A percentile compares a stretch with the other conserved stretches of the same genome.
phyloP scores from a whole-genome alignment of 495 filamentous ascomycete species.

The Lepraria neglecta region DNA sequence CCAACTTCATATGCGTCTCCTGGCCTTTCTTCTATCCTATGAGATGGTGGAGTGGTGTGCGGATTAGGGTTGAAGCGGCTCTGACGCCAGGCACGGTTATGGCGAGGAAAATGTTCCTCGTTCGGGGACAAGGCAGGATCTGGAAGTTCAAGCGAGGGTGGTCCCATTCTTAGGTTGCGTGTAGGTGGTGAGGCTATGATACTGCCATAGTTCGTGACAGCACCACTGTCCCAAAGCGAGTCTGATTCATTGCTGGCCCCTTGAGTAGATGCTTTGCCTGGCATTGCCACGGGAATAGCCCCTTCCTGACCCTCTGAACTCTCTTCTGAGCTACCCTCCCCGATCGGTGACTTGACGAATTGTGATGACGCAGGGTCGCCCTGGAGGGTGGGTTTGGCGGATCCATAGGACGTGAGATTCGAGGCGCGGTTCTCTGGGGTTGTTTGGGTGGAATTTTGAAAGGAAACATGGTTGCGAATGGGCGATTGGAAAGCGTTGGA shows the following conservation, averaged over 20 bases:
- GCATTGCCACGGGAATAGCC: slow-evolving; percentile 31
- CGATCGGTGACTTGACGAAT: slow-evolving; percentile 23
- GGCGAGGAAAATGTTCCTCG: slow-evolving; percentile 26
- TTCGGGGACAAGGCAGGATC: slow-evolving; percentile 57
- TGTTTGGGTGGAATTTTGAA: slow-evolving; percentile 11
- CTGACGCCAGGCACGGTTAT: slow-evolving; percentile 30
- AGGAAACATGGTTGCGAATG: slow-evolving; percentile 18
- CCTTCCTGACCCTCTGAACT: slow-evolving; percentile 31
- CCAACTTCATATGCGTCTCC: slow-evolving; percentile 40
- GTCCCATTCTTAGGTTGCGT: slow-evolving; percentile 32
- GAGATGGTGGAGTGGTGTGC: slow-evolving; percentile 21
- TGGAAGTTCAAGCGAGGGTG: slow-evolving; percentile 60
- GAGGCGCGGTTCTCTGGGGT: slow-evolving; percentile 15
- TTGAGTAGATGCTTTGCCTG: slow-evolving; percentile 32
- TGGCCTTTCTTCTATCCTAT: slow-evolving; percentile 20
- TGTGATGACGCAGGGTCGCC: slow-evolving; percentile 20
- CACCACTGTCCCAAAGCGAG: slow-evolving; percentile 28
- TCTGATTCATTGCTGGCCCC: slow-evolving; percentile 24
- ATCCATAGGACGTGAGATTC: slow-evolving; percentile 14
- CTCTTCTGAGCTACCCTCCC: slow-evolving; percentile 9
- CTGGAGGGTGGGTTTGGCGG: slow-evolving; percentile 12
- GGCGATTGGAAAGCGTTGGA: slow-evolving; percentile 22
- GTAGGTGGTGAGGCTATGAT: slow-evolving; percentile 60
- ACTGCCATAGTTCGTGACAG: slow-evolving; percentile 60
- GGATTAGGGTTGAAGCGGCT: slow-evolving; percentile 25